Evolutionary conservation across 1,284 basidiomycete genomes (phyloP).

Genomic region (Moesziomyces sp.): DNA sequence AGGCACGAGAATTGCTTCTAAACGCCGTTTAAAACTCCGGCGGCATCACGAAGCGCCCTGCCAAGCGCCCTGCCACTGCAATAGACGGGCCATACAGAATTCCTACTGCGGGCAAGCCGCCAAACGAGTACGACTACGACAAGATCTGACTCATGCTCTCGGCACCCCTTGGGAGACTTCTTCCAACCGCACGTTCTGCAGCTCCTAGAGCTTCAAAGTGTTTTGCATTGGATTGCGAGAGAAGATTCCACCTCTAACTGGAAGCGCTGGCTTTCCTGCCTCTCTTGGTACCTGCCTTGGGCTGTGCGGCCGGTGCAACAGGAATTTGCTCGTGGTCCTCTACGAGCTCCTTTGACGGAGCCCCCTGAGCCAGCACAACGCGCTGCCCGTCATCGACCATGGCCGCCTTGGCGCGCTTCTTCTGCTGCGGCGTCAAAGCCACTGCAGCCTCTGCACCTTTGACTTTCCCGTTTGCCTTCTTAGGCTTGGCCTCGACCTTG

Average conservation of each 20-base stretch:
- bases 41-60: background rate
- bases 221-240: background rate
- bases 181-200: too few relatives aligned
- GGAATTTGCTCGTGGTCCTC: constrained; percentile 40
- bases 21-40: constrained; percentile 1
- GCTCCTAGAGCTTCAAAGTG: too few relatives aligned
- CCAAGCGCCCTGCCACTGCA: too few relatives aligned
- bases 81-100: too few relatives aligned
- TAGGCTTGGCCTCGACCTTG: constrained; percentile 24
- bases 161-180: too few relatives aligned
- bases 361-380: constrained; percentile 41
- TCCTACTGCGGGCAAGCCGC: too few relatives aligned
- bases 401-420: constrained; percentile 26
- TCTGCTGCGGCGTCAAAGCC: constrained; percentile 14
- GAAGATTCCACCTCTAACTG: background rate
- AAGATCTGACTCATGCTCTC: too few relatives aligned
- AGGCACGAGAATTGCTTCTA: background rate
- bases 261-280: constrained; percentile 5
- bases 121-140: too few relatives aligned
- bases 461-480: constrained; percentile 7
- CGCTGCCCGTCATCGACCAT: constrained; percentile 37
- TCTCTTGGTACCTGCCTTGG: constrained; percentile 8
- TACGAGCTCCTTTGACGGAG: constrained; percentile 32
- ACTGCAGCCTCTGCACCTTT: constrained; percentile 1
- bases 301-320: background rate